A percentile compares a stretch with the other conserved stretches of the same genome.
Evolutionary conservation across 2,329 filamentous ascomycete genomes (phyloP).

Genomic region (Zalaria obscura): DNA sequence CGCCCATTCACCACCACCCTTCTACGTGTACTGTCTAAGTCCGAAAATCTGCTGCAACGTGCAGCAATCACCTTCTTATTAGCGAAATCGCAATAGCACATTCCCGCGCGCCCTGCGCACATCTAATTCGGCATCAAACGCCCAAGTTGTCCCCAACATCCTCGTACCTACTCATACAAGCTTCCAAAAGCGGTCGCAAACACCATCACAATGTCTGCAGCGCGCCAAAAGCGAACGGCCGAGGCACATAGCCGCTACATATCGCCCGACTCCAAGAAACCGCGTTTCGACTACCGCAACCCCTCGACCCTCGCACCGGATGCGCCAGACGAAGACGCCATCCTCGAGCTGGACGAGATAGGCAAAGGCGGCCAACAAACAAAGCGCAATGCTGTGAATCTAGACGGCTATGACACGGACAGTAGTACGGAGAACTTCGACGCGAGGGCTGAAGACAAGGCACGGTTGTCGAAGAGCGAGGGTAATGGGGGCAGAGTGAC

Average conservation of each 20-base stretch:
- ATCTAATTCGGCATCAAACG: no score
- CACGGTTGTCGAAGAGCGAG: constrained; percentile 29
- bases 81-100: no score
- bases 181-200: neutral
- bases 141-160: no score
- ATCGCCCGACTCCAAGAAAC: constrained; percentile 59
- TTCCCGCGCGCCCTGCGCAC: no score
- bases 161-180: no score
- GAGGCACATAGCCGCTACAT: constrained; percentile 69
- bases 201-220: neutral
- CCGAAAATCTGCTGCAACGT: no score
- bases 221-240: constrained; percentile 68
- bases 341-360: constrained; percentile 87
- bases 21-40: no score
- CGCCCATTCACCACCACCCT: no score
- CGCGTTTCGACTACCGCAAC: constrained; percentile 88
- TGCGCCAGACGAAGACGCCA: constrained; percentile 57
- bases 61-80: no score
- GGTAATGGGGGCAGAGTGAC: constrained; percentile 19
- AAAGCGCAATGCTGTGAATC: constrained; percentile 86
- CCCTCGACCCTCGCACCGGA: constrained; percentile 83
- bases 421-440: constrained; percentile 84
- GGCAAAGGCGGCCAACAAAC: constrained; percentile 56
- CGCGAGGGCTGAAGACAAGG: constrained; percentile 50
- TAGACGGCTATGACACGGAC: constrained; percentile 94